Conservation (phyloP, 148 eudicot genomes). For the Rhododendron ferrugineum region DNA sequence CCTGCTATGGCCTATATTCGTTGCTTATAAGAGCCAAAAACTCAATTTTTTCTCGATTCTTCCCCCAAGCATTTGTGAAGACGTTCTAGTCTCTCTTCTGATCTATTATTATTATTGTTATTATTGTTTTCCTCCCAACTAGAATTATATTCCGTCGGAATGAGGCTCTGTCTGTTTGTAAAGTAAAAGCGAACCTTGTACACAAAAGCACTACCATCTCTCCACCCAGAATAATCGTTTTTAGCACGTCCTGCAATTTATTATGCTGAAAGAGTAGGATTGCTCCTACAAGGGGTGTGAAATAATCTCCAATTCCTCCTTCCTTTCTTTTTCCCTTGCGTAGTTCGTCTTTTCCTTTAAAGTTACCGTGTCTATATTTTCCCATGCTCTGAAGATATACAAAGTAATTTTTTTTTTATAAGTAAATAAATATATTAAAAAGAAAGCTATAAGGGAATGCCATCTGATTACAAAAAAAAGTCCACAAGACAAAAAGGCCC, state of each 20-base stretch:
- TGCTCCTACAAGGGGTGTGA: not conserved
- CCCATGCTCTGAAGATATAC: not conserved
- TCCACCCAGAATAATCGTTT: not conserved
- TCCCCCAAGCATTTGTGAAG: constrained; percentile 40
- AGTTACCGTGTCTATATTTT: too few relatives aligned
- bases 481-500: too few relatives aligned
- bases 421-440: too few relatives aligned
- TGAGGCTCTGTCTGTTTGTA: not conserved
- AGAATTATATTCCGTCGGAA: not conserved
- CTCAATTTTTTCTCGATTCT: constrained; percentile 32
- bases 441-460: too few relatives aligned
- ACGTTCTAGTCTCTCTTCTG: constrained; percentile 11
- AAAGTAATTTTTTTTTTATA: too few relatives aligned
- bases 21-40: constrained; percentile 42
- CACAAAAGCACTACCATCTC: not conserved
- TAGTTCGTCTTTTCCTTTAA: not conserved
- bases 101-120: not conserved
- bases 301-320: not conserved
- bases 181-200: not conserved
- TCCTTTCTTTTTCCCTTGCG: not conserved
- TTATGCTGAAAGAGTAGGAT: not conserved
- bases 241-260: not conserved
- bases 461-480: too few relatives aligned
- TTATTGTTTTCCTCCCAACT: not conserved
- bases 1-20: constrained; percentile 56